Base-by-base conservation (phyloP, 768 basidiomycete species). In the Lentinula edodes region DNA sequence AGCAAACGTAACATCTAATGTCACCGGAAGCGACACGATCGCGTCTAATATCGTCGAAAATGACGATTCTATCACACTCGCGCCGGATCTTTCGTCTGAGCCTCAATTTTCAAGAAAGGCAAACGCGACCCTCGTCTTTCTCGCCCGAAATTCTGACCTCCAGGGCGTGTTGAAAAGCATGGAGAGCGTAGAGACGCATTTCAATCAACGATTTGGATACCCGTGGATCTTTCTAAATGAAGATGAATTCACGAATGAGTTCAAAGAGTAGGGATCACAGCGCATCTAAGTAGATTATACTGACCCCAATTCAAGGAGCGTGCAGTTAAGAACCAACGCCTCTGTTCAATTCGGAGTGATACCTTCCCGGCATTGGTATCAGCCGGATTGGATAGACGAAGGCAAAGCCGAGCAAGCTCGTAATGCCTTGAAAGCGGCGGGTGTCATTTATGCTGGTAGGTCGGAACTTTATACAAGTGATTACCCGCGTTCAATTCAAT, bases 371-470 rank as follows among this genome's bases (percentile, higher is more conserved):
- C 78, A 87, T 45, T 90, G 89, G 89, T 74, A 74, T 63, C 89
- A 90, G 67, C 89, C 89, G 0, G 78, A 79, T 35, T 88, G 81
- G 84, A 83, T 91, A 51, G 88, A 91, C 64, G 87, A 90, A 67
- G 77, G 78, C 6, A 76, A 76, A 54, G 89, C 89, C 0, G 72
- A 70, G 1, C 76, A 77, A 15, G 78, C 78, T 10, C 73, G 89
- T 18, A 73, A 82, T 46, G 76, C 77, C 61, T 82, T 90, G 81
- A 77, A 71, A 3, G 65, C 63, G 36, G 70, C 77, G 34, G 70
- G 73, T 36, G 74, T 83, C 56, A 76, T 83, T 32, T 83, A 84
- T 62, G 82, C 57, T 36, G 61, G 66, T 66, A 61, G 13, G 61
- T 60, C 32, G 56, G 58, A 13, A 38, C 48, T 36, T 52, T 23